Percentiles rank a stretch among this genome's conserved stretches.
Evolutionary conservation across 495 filamentous ascomycete species (phyloP).

Genomic region (Amphirosellinia nigrospora): DNA sequence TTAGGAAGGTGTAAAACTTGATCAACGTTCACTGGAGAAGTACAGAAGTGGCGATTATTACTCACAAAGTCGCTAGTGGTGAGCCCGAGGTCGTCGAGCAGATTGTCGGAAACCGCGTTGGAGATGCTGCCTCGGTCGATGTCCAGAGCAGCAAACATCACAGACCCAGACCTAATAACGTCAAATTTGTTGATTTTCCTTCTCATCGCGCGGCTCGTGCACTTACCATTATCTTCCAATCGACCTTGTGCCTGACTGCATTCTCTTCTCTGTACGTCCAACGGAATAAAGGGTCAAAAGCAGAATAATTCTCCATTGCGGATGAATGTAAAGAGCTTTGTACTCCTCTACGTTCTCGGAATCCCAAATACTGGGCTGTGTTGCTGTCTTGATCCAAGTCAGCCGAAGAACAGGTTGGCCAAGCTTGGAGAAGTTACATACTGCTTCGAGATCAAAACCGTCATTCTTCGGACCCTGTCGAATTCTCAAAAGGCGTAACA

Average conservation of each 20-base stretch:
- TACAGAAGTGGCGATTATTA: constrained; percentile 3
- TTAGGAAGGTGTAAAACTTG: constrained; percentile 12
- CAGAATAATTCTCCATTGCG: constrained; percentile 37
- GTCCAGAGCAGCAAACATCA: constrained; percentile 35
- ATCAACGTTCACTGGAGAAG: too few species aligned
- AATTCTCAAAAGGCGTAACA: constrained; percentile 35
- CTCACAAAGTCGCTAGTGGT: constrained; percentile 33
- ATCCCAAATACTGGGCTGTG: constrained; percentile 40
- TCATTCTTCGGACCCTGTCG: constrained; percentile 33
- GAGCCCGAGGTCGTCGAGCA: constrained; percentile 42
- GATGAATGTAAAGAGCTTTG: constrained; percentile 39
- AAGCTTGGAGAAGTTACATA: constrained; percentile 17
- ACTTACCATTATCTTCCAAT: constrained; percentile 40
- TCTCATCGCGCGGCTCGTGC: background rate
- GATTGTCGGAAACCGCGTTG: constrained; percentile 45
- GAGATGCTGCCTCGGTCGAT: constrained; percentile 33
- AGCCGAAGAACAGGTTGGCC: background rate
- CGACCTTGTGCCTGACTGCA: constrained; percentile 35
- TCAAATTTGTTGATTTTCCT: constrained; percentile 3
- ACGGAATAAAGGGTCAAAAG: constrained; percentile 36
- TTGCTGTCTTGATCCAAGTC: constrained; percentile 32
- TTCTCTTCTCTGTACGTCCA: constrained; percentile 39
- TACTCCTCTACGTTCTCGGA: constrained; percentile 38
- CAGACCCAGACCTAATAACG: constrained; percentile 34
- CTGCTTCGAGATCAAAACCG: constrained; percentile 34